Conservation (phyloP, 169 alveolate genomes). For the Plasmodium vinckei region DNA sequence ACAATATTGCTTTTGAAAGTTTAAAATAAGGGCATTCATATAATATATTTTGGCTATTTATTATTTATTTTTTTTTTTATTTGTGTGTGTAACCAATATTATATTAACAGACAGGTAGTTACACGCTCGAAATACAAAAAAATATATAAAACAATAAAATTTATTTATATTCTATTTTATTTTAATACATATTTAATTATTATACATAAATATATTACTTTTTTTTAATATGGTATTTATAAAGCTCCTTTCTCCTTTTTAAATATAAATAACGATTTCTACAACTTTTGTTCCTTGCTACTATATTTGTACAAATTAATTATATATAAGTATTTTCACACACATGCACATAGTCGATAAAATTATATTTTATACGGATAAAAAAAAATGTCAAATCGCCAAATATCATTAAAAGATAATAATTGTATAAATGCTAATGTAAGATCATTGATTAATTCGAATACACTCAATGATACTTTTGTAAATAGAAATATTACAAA, state of each 20-base stretch:
- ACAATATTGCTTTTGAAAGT: background rate
- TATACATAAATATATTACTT: background rate
- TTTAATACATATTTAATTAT: background rate
- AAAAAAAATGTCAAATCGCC: constrained; percentile 25
- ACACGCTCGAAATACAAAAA: background rate
- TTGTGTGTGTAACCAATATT: background rate
- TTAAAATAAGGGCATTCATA: too few relatives aligned
- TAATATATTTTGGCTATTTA: background rate
- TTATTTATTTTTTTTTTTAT: background rate
- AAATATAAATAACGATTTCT: background rate
- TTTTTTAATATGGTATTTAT: background rate
- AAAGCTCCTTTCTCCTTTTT: background rate
- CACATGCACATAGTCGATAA: too few relatives aligned
- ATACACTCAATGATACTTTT: constrained; percentile 42
- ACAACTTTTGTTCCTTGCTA: constrained; percentile 2
- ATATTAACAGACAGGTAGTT: background rate
- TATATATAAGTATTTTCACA: background rate
- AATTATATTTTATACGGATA: too few relatives aligned
- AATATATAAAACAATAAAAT: background rate
- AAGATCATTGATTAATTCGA: constrained; percentile 20
- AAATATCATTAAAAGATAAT: constrained; percentile 15
- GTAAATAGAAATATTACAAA: constrained; percentile 41
- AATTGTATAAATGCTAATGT: background rate
- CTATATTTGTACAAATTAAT: background rate
- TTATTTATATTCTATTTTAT: background rate